Base-by-base conservation (phyloP, 164 flowering plant genomes). In the Malania oleifera region DNA sequence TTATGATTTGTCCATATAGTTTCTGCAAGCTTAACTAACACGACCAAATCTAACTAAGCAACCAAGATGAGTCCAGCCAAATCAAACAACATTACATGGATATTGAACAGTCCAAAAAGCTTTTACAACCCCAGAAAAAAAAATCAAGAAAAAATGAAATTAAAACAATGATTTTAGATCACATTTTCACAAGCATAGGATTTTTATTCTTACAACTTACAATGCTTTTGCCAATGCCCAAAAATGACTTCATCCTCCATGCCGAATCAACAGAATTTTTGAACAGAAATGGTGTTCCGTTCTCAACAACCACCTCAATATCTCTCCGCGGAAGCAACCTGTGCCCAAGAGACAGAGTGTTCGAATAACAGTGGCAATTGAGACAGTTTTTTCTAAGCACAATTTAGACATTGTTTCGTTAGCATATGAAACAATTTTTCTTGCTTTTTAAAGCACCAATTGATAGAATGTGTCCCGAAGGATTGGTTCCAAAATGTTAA, bases 261-360 rank as follows among this genome's bases (percentile, higher is more conserved):
- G 57, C 67, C 6, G 86, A 68, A 26, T 62, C 79, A 11, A 64
- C 59, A 3, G 73, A 80, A 65, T 80, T 63, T 57, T 62, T 72
- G 67, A 89, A 92, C 63, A 87, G 58, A 69, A 74, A 82, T 0
- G 98, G 84, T 1, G 75, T 67, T 45, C 82, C 95, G 76, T 76
- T 80, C 39, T 74, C 76, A 26, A 86, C 77, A 34, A 92, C 71
- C 52, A 81, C 80, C 62, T 78, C 90, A 40, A 92, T 65, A 66
- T 87, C 91, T 59, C 60, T 80, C 68, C 74, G 75, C 0, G 90
- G 67, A 62, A 89, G 83, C 60, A 61, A 75, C 61, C 98, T 92
- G 60, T 28, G 52, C 31, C 13, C 29, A 46, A 57, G 13, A 11
- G 6, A 15, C 3, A 41, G 8, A 10, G 44, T 0, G 28, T 2